These are phyloP conservation scores for Tilletia walkeri DNA, from an alignment of 1,284 basidiomycete species.

Conservation along the genomic window DNA sequence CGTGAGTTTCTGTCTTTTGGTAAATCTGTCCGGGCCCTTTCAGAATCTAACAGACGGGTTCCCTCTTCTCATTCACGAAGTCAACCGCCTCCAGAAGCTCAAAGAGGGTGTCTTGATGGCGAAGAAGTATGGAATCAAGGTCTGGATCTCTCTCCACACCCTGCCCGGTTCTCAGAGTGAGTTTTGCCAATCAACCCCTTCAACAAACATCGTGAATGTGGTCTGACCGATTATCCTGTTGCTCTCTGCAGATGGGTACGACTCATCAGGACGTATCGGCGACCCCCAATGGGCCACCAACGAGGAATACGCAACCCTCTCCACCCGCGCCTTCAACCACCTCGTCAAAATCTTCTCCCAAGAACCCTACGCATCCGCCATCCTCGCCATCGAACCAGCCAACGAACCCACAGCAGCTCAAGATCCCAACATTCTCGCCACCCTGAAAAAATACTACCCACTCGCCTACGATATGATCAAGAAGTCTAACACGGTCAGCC, in stretches of 20 bases:
- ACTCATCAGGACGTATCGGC: slow-evolving; percentile 7
- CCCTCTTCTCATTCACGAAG: neutral
- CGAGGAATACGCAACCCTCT: neutral
- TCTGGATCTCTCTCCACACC: slow-evolving; percentile 19
- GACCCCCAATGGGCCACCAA: neutral
- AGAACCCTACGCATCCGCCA: slow-evolving; percentile 19
- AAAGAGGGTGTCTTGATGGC: slow-evolving; percentile 20
- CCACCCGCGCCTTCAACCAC: slow-evolving; percentile 18
- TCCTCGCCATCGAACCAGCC: slow-evolving; percentile 20
- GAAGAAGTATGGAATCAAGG: slow-evolving; percentile 19
- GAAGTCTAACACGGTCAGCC: slow-evolving; percentile 5
- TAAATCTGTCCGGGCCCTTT: too few relatives aligned
- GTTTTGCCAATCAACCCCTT: neutral
- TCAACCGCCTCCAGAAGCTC: slow-evolving; percentile 19
- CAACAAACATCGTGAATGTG: too few relatives aligned
- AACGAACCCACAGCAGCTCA: slow-evolving; percentile 16
- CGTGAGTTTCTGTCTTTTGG: neutral
- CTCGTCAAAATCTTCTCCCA: slow-evolving; percentile 20
- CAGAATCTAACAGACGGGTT: neutral
- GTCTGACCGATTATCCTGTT: neutral
- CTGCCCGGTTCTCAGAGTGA: slow-evolving; percentile 17
- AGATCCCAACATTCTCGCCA: slow-evolving; percentile 15
- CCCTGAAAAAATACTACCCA: slow-evolving; percentile 25
- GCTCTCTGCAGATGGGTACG: slow-evolving; percentile 12
- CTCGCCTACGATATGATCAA: slow-evolving; percentile 19